These are phyloP conservation scores for Bolboschoenoplectus hybrid DNA, from an alignment of 202 grass and related monocot species.

Conservation along the genomic window DNA sequence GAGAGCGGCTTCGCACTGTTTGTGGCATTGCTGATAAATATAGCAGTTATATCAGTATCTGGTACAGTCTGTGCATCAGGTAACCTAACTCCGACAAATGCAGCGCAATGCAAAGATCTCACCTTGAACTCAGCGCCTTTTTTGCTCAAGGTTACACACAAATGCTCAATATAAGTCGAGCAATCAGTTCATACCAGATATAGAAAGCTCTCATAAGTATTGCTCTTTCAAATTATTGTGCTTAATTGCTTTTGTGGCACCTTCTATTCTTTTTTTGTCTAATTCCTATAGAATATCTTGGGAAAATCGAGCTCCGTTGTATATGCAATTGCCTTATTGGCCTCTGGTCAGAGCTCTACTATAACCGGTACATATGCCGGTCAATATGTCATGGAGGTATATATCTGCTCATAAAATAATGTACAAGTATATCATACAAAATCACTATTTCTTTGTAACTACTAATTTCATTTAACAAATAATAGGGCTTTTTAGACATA, in stretches of 20 bases:
- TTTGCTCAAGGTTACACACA: conserved; percentile 55
- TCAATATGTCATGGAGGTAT: conserved; percentile 87
- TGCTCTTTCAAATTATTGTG: background rate
- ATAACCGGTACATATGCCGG: conserved; percentile 81
- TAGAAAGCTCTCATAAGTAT: background rate
- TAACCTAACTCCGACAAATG: conserved; percentile 42
- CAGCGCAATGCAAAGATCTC: conserved; percentile 55
- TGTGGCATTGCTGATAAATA: conserved; percentile 81
- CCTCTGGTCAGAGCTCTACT: conserved; percentile 81
- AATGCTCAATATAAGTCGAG: background rate
- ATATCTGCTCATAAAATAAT: conserved; percentile 1
- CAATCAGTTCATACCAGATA: conserved; percentile 8
- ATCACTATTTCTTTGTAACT: background rate
- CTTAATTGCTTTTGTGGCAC: background rate
- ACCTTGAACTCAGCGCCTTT: conserved; percentile 72
- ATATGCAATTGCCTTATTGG: conserved; percentile 74
- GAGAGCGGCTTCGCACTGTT: conserved; percentile 69
- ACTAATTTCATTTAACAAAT: background rate
- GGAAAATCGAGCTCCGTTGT: conserved; percentile 78
- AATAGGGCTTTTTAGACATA: conserved; percentile 81
- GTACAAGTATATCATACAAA: background rate
- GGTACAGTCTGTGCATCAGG: conserved; percentile 51
- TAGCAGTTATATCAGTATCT: conserved; percentile 61
- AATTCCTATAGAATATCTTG: conserved; percentile 66
- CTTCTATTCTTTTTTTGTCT: background rate